Conservation (phyloP, 73 alveolate genomes). For the Paramecium octaurelia region DNA sequence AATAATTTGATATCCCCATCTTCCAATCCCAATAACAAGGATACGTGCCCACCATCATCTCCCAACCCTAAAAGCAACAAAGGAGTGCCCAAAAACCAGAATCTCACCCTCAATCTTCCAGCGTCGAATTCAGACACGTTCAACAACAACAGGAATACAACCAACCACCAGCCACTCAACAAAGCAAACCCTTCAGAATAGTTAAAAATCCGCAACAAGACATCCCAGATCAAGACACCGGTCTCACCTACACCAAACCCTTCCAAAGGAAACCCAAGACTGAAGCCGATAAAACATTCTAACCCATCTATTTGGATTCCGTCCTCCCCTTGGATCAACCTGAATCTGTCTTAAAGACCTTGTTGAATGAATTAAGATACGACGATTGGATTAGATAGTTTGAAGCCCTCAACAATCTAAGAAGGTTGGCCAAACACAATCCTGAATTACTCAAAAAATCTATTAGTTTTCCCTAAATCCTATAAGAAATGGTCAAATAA, state of each 20-base stretch:
- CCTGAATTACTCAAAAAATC: slow-evolving; percentile 23
- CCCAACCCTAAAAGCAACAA: background rate
- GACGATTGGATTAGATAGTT: slow-evolving; percentile 65
- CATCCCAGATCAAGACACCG: background rate
- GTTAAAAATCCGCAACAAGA: background rate
- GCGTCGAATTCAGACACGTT: background rate
- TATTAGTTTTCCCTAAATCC: background rate
- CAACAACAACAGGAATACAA: background rate
- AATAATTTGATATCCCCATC: background rate
- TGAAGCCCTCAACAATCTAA: slow-evolving; percentile 44
- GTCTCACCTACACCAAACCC: background rate
- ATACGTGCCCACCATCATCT: background rate
- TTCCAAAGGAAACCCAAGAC: background rate
- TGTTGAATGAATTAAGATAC: slow-evolving; percentile 33
- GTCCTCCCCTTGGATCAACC: slow-evolving; percentile 44
- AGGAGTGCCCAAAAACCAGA: slow-evolving; percentile 15
- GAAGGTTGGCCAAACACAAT: slow-evolving; percentile 54
- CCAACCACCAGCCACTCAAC: background rate
- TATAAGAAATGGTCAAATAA: slow-evolving; percentile 11
- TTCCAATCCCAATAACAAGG: background rate
- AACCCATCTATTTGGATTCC: slow-evolving; percentile 1
- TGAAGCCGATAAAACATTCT: slow-evolving; percentile 17
- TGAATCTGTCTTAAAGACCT: background rate
- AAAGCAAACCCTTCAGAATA: background rate
- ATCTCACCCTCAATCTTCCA: background rate